Base-by-base conservation (phyloP, 2,329 filamentous ascomycete genomes). In the Penicillium sp. region DNA sequence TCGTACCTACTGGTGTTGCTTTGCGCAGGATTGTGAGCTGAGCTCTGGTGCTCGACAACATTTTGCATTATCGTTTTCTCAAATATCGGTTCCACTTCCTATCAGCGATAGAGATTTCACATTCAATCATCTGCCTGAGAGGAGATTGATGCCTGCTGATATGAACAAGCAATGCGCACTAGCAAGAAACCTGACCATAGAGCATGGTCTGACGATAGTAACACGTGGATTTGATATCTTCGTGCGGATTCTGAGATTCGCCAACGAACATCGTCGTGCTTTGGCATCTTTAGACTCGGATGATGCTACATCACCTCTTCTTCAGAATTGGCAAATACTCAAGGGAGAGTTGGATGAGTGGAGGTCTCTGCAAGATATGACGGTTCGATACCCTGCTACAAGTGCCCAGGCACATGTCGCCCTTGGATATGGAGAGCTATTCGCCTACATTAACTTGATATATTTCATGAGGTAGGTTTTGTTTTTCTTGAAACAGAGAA, bases 221-320 rank as follows among this genome's bases (percentile, higher is more conserved):
- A 73, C 69, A 5, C 69, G 71, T 6, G 71, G 71, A 0, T 73
- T 73, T 20, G 71, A 73, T 46, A 72, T 73, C 4, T 73, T 73
- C 12, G 69, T 73, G 20, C 66, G 71, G 2, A 73, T 73, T 6
- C 42, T 73, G 20, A 60, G 71, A 4, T 73, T 72, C 49, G 71
- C 71, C 2, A 73, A 73, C 45, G 71, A 72, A 50, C 71, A 69
- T 45, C 70, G 71, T 9, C 67, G 71, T 0, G 62, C 63, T 2
- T 53, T 68, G 6, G 64, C 65, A 11, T 61, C 61, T 6, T 56
- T 65, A 29, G 51, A 47, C 11, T 47, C 58, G 1, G 53, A 55
- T 5, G 62, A 64, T 14, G 54, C 62, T 2, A 46, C 48, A 9
- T 56, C 57, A 0, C 59, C 63, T 2, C 61, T 69, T 1, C 55